Evolutionary conservation across 371 early-diverging fungal genomes (phyloP), one percentile per base, ranked within the genome.

Genomic region (Rhizopus microsporus): DNA sequence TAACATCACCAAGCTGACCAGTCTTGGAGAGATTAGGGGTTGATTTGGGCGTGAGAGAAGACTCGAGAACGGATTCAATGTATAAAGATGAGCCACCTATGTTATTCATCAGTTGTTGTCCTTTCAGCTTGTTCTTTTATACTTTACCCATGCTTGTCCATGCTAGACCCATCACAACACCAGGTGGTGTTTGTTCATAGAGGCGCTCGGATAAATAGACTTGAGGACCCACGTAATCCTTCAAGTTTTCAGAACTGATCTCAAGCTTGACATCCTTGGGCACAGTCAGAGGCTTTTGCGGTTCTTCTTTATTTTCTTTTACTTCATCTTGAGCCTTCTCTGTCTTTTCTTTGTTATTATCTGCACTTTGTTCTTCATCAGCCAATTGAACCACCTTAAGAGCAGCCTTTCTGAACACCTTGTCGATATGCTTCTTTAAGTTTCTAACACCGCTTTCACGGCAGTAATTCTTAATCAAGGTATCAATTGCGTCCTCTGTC

Each of bases 371-470:
- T 13, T 79, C 73, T n/a, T 78, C 83, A 4, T 74, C 82, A 37
- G 79, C 56, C 15, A 84, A 75, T 42, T 81, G 58, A 0, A 97
- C 95, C 33, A 97, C 85, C 68, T 90, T 81, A 48, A 92, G 84
- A n/a, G 97, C 97, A 1, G 95, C 94, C 77, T 97, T 97, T 56
- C 98, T 88, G 79, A 86, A 97, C 6, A 97, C 87, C 81, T 97
- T 97, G 56, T 98, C 98, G 46, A 98, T 93, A 40, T 96, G 95
- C 72, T 97, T 97, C 79, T 97, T 97, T 57, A 98, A 75, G 62
- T 94, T 95, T 55, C 99, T 87, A 29, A 98, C 99, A 44, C 99
- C 99, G 64, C 92, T 92, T 76, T 98, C 99, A 43, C 99, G 88
- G 59, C 97, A 97, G 65, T 97, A 98, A 61, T 82, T 82, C 67